A percentile compares a stretch with the other conserved stretches of the same genome.
These are phyloP conservation scores for Eremochloa ophiuroides DNA, from an alignment of 176 grass and related monocot species.

Conservation along the genomic window DNA sequence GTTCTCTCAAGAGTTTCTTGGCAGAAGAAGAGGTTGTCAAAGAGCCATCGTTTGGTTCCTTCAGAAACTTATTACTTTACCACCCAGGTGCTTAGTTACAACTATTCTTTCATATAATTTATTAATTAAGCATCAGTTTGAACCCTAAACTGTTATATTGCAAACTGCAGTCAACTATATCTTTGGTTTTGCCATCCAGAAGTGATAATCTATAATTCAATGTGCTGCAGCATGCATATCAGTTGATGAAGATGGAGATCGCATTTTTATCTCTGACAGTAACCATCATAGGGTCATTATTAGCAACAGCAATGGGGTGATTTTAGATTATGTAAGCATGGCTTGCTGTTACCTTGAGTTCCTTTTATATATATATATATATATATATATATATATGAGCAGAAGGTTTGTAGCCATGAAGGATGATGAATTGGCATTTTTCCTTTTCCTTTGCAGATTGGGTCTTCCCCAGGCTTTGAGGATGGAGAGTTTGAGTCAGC, in stretches of 20 bases:
- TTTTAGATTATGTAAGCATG: slow-evolving; percentile 76
- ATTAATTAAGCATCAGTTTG: slow-evolving; percentile 13
- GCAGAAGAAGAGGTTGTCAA: slow-evolving; percentile 42
- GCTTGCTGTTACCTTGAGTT: slow-evolving; percentile 25
- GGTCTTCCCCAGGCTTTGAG: slow-evolving; percentile 80
- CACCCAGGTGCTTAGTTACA: slow-evolving; percentile 54
- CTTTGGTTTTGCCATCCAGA: slow-evolving; percentile 5
- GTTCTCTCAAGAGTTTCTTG: slow-evolving; percentile 38
- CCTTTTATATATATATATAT: slow-evolving; percentile 6
- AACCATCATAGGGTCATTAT: slow-evolving; percentile 87
- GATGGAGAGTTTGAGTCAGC: slow-evolving; percentile 94
- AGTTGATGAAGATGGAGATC: slow-evolving; percentile 80
- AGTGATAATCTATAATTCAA: slow-evolving; percentile 18
- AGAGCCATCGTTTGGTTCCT: slow-evolving; percentile 57
- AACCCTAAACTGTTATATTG: neutral
- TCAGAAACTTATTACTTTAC: slow-evolving; percentile 62
- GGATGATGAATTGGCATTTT: neutral
- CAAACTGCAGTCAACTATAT: neutral
- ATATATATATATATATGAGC: neutral
- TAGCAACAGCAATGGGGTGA: slow-evolving; percentile 55
- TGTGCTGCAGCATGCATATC: slow-evolving; percentile 54
- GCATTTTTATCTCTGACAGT: slow-evolving; percentile 81
- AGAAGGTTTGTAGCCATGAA: neutral
- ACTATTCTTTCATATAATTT: neutral
- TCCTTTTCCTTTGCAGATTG: slow-evolving; percentile 55